Evolutionary conservation across 345 rosid genomes (phyloP), one percentile per base, ranked within the genome.

Genomic region (Laguncularia racemosa): DNA sequence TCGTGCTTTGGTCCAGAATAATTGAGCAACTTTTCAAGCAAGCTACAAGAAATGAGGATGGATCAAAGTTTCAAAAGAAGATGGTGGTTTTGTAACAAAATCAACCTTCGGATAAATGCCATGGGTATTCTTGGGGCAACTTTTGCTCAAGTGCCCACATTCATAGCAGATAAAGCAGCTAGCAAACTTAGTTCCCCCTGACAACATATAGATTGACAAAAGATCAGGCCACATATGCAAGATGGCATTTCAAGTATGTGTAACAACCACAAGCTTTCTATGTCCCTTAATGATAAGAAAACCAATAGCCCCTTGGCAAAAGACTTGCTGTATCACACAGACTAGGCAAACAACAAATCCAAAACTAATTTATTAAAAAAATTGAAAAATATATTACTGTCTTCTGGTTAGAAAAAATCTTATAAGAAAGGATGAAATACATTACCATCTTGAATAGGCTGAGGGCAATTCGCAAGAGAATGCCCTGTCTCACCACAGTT

Each of bases 51-150:
- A 48, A 53, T 40, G 9, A 33, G 40, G 40, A 33, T 4, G 11
- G 40, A 33, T 33, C 40, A 33, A 33, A 33, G 40, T 33, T 33
- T 33, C 11, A 33, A 33, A 33, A 33, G 40, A 33, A 33, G 40
- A 33, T 33, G 40, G 40, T 33, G 11, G 40, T 1, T 33, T 33
- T 33, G 9, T 33, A 33, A 33, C 40, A 44, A 11, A 45, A 19
- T 38, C 14, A 79, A 93, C 97, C 97, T 86, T 93, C 38, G 99
- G 99, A 70, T 89, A 89, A 69, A 93, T 83, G 63, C 99, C 97
- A 53, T 71, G 86, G 54, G 84, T 59, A 79, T 76, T 89, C 72
- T 84, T 60, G 15, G 97, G 96, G 68, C 99, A 93, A 57, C 81
- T 73, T 82, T 89, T 93, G 72, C 99, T 93, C 78, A 93, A 67